A percentile compares a stretch with the other conserved stretches of the same genome.
These are phyloP conservation scores for Lepiota venenata DNA, from an alignment of 768 basidiomycete species.

Conservation along the genomic window DNA sequence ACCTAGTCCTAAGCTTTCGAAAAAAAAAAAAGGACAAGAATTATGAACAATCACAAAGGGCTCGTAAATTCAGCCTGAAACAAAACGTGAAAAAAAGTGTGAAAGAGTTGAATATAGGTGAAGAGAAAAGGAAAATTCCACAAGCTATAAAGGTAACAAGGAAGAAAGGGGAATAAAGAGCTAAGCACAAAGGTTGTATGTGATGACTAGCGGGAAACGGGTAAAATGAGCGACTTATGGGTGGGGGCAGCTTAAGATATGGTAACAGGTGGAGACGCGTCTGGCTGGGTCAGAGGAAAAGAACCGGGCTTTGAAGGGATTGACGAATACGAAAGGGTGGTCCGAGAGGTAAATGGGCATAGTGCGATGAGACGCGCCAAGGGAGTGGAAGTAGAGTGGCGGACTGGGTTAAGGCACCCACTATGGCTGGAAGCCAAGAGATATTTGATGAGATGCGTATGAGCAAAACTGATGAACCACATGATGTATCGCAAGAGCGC, in stretches of 20 bases:
- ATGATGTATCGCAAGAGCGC: background rate
- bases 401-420: too few relatives aligned
- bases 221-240: slow-evolving; percentile 9
- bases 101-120: background rate
- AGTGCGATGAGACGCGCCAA: too few relatives aligned
- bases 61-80: background rate
- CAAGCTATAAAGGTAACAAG: slow-evolving; percentile 1
- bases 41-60: background rate
- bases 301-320: too few relatives aligned
- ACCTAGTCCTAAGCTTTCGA: too few relatives aligned
- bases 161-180: slow-evolving; percentile 6
- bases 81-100: slow-evolving; percentile 5
- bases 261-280: background rate
- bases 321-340: too few relatives aligned
- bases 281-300: background rate
- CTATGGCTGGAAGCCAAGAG: too few relatives aligned
- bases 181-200: background rate
- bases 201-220: background rate
- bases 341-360: too few relatives aligned
- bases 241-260: slow-evolving; percentile 1
- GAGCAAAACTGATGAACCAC: too few relatives aligned
- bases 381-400: too few relatives aligned
- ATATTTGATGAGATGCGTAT: too few relatives aligned
- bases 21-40: background rate
- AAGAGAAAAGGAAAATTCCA: background rate